Evolutionary conservation across 352 stramenopile genomes (phyloP).

Genomic region (Phytophthora vignae): DNA sequence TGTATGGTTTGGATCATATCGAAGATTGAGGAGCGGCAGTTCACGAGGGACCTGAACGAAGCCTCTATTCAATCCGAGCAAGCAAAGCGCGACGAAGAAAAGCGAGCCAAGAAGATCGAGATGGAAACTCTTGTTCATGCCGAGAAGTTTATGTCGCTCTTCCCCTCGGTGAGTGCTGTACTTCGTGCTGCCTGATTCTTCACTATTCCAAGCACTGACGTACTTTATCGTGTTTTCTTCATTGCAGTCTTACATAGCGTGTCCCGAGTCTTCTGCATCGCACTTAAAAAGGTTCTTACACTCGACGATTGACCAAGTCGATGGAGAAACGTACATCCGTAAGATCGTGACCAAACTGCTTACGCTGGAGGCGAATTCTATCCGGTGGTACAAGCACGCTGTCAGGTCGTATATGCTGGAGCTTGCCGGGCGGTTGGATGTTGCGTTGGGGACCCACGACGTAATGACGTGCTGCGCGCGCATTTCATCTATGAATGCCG

Average conservation of each 20-base stretch:
- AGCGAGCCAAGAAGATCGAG: constrained; percentile 62
- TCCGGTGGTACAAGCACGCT: constrained; percentile 76
- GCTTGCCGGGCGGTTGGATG: constrained; percentile 63
- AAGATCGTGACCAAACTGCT: constrained; percentile 66
- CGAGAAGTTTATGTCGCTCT: constrained; percentile 69
- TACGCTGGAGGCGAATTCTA: constrained; percentile 71
- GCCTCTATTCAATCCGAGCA: constrained; percentile 84
- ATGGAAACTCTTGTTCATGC: constrained; percentile 58
- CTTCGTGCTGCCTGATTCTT: background rate
- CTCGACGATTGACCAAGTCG: constrained; percentile 56
- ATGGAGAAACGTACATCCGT: constrained; percentile 54
- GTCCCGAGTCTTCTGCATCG: constrained; percentile 40
- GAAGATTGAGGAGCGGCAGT: constrained; percentile 78
- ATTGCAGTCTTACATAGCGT: constrained; percentile 67
- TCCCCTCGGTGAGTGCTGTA: constrained; percentile 56
- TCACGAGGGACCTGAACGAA: constrained; percentile 70
- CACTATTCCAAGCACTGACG: background rate
- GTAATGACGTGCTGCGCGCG: constrained; percentile 56
- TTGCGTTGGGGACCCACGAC: constrained; percentile 49
- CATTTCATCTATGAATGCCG: constrained; percentile 9
- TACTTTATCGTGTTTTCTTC: background rate
- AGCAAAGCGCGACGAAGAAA: constrained; percentile 68
- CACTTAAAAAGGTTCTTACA: constrained; percentile 59
- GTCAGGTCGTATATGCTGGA: constrained; percentile 76
- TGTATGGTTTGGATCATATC: constrained; percentile 88